Conservation (phyloP, 306 rosid species). For the Dryas alaskensis region DNA sequence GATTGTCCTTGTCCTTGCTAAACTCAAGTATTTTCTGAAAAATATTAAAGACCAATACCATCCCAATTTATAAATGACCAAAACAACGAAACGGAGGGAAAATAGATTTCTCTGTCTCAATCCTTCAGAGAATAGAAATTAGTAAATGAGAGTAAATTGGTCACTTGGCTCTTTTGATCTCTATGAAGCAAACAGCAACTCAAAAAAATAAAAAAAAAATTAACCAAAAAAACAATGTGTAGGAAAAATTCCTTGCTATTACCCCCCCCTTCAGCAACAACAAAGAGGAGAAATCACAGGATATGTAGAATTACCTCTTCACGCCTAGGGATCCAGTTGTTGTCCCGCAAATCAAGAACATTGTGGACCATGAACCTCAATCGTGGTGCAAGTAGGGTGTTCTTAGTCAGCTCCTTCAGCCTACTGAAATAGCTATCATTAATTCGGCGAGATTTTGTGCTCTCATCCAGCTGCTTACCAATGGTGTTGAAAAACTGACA, state of each 20-base stretch:
- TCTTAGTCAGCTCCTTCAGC: conserved; percentile 67
- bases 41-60: no score
- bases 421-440: conserved; percentile 67
- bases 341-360: conserved; percentile 65
- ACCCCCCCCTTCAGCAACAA: background rate
- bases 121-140: no score
- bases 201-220: background rate
- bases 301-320: conserved; percentile 61
- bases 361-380: conserved; percentile 78
- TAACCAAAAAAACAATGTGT: background rate
- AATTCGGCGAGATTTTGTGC: conserved; percentile 63
- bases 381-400: conserved; percentile 65
- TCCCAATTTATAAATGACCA: no score
- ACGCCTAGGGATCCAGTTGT: conserved; percentile 87
- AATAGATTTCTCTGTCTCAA: no score
- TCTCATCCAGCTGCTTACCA: conserved; percentile 85
- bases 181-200: no score
- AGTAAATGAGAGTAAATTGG: no score
- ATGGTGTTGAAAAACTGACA: conserved; percentile 82
- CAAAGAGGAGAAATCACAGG: background rate
- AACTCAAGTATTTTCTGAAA: no score
- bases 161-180: no score
- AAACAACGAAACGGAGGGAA: no score
- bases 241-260: background rate
- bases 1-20: no score